Evolutionary conservation across 257 asterid genomes (phyloP).

Genomic region (Fraxinus pennsylvanica): DNA sequence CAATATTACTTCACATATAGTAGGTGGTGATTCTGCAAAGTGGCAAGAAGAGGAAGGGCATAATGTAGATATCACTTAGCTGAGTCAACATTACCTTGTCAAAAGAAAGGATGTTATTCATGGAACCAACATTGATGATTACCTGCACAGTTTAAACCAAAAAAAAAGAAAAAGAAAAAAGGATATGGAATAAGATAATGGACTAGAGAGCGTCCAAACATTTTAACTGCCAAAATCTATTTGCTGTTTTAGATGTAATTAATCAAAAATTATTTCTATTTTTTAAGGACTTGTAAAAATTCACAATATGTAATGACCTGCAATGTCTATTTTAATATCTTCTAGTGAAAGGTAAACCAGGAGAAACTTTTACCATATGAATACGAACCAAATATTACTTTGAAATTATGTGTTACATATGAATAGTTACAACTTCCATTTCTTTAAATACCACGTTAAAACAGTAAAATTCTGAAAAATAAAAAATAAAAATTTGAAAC

Average conservation of each 20-base stretch:
- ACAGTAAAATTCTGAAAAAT: no score
- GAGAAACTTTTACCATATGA: background rate
- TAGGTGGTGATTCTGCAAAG: conserved; percentile 9
- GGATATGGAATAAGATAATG: conserved; percentile 18
- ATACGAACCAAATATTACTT: background rate
- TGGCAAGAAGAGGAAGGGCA: conserved; percentile 22
- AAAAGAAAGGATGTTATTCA: conserved; percentile 77
- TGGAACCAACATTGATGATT: conserved; percentile 70
- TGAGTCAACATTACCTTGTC: conserved; percentile 67
- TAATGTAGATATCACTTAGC: background rate
- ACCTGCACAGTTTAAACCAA: conserved; percentile 53
- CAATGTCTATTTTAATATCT: background rate
- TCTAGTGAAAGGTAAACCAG: background rate
- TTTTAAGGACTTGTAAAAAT: background rate
- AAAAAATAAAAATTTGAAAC: no score
- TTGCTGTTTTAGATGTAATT: background rate
- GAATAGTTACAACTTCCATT: background rate
- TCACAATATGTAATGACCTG: background rate
- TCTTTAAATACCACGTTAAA: no score
- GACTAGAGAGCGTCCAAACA: conserved; percentile 20
- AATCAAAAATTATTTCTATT: no score
- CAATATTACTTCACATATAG: background rate
- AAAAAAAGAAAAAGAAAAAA: conserved; percentile 11
- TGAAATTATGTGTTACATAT: background rate
- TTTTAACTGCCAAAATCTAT: conserved; percentile 13